Evolutionary conservation across 176 grass and related monocot species (phyloP), one percentile per base, ranked within the genome.

Genomic region (Eragrostis nindensis): DNA sequence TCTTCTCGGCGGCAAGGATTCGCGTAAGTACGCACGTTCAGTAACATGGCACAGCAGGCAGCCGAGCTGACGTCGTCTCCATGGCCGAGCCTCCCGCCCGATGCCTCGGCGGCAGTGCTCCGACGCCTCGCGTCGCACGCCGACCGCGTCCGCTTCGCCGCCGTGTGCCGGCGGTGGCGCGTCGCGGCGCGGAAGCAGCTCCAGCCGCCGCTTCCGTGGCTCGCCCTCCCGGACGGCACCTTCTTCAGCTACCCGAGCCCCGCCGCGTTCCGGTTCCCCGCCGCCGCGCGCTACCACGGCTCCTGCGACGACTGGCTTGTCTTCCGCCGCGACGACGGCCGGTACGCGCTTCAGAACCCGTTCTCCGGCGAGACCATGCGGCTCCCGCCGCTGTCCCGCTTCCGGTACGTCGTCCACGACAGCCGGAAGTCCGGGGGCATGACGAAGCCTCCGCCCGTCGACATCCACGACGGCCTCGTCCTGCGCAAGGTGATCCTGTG

Each of bases 111-210:
- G 15, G 25, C 25, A 15, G 7, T 77, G 15, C 75, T 63, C 8
- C 59, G 75, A 57, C 24, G 24, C 59, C 75, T 77, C 26, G 59
- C 57, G 2, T 47, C 59, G 17, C 75, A 64, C 16, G 43, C 27
- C 16, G 59, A 77, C 25, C 59, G 26, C 17, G 16, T 77, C 57
- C 75, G 75, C 75, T 77, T 77, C 59, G 25, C 59, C 42, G 75
- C 75, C 5, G 59, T 77, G 26, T 77, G 60, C 75, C 6, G 9
- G 1, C 6, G 6, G 29, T 65, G 75, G 43, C 60, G 75, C 43
- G 44, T 60, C 27, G 26, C 26, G 0, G 10, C 26, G 8, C 0
- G 0, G 1, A 16, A 0, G 17, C 60, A 50, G 11, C 0, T 16
- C 16, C 25, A 0, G 41, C 75, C 6, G 43, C 17, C 43, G 18